Conservation (phyloP, 176 grass and related monocot genomes). For the Phyllostachys edulis region DNA sequence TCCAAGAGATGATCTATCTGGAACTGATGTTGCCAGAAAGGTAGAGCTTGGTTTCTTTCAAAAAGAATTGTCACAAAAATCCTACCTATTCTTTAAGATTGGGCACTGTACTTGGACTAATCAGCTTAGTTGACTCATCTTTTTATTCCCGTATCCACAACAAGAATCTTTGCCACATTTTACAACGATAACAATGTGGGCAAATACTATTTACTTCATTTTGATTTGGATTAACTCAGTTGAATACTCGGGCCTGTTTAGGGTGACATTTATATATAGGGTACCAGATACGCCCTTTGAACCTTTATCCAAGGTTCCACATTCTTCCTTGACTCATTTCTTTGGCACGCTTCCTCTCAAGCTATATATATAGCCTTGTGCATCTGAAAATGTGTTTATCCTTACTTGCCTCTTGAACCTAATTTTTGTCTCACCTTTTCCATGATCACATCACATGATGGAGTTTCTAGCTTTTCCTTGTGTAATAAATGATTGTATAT, state of each 20-base stretch:
- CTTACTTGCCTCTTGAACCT: not conserved
- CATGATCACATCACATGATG: not conserved
- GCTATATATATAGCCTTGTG: not conserved
- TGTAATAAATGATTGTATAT: not conserved
- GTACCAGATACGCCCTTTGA: constrained; percentile 1
- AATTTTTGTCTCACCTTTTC: not conserved
- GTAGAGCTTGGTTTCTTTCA: constrained; percentile 33
- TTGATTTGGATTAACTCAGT: constrained; percentile 2
- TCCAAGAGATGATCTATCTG: constrained; percentile 98
- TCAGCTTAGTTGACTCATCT: not conserved
- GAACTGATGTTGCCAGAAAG: constrained; percentile 99
- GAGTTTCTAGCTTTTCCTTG: constrained; percentile 11
- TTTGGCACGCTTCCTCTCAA: not conserved
- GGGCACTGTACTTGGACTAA: too few relatives aligned
- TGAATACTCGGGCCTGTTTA: not conserved
- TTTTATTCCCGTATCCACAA: not conserved
- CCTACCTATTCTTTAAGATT: not conserved
- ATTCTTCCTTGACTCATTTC: not conserved
- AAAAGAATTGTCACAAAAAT: not conserved
- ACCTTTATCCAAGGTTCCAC: constrained; percentile 7
- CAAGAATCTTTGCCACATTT: not conserved
- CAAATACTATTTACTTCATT: not conserved
- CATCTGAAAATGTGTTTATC: not conserved
- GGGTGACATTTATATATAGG: not conserved
- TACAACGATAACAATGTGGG: not conserved